Base-by-base conservation (phyloP, 1,139 yeast species). In the Candida labiduridarum region DNA sequence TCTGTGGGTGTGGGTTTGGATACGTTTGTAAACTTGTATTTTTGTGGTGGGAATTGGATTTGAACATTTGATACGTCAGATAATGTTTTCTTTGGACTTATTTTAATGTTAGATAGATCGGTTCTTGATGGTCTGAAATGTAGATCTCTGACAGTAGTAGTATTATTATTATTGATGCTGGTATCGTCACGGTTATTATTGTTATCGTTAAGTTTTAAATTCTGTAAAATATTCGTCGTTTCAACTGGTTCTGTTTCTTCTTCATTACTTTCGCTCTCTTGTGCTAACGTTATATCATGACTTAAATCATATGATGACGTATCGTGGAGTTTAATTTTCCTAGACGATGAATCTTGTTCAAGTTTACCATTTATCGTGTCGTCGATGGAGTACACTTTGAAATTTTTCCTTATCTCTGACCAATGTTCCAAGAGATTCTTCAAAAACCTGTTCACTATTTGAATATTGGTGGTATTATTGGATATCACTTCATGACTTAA, bases 401-500 rank as follows among this genome's bases (percentile, higher is more conserved):
- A 60, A 11, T 51, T 44, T 9, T 54, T 55, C 2, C 54, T 42
- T 10, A 71, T 53, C 2, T 52, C 39, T 2, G 49, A 50, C 82
- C 85, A 83, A 53, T 74, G 64, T 35, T 72, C 78, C 39, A 83
- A 57, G 4, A 81, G 56, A 54, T 81, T 82, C 52, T 72, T 78
- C 41, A 83, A 66, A 52, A 76, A 82, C 48, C 85, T 66, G 44
- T 73, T 74, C 1, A 83, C 79, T 16, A 82, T 71, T n/a, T 76
- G 68, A 16, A 82, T 60, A 52, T 78, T 80, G 44, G 75, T 74
- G 53, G 73, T 78, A 48, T 71, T 67, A 30, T 79, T 62, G 47
- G 72, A 76, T 2, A 79, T 63, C 44, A 74, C 66, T 59, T 80
- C 82, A 52, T 82, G 83, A 51, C 84, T 79, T 36, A 84, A 57